A percentile compares a stretch with the other conserved stretches of the same genome.
Conservation (phyloP, 345 rosid genomes). For the Citropsis articulata region DNA sequence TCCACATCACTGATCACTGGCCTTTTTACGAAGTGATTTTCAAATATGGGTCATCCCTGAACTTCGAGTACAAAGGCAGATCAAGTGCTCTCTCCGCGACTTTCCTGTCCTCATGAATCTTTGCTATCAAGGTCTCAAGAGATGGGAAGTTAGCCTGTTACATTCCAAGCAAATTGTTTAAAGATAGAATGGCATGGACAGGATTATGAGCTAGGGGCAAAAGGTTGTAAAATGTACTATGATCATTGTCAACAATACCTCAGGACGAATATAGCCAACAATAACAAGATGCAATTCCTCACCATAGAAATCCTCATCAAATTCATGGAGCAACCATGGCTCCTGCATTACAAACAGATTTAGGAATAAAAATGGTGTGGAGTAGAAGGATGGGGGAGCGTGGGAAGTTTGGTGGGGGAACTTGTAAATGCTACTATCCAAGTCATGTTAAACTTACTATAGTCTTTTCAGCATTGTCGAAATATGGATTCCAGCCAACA, state of each 20-base stretch:
- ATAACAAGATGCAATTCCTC: slow-evolving; percentile 75
- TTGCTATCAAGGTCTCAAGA: slow-evolving; percentile 61
- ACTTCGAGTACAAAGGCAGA: slow-evolving; percentile 59
- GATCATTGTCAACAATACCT: slow-evolving; percentile 39
- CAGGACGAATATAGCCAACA: slow-evolving; percentile 87
- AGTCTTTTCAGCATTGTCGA: slow-evolving; percentile 80
- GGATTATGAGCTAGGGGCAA: not conserved
- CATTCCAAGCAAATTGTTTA: not conserved
- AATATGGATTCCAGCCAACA: slow-evolving; percentile 93
- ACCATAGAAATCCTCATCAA: slow-evolving; percentile 80
- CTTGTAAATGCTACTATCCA: not conserved
- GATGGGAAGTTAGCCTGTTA: slow-evolving; percentile 72
- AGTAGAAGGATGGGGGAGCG: no score
- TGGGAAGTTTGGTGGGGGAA: not conserved
- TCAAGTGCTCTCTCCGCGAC: slow-evolving; percentile 78
- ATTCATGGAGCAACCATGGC: slow-evolving; percentile 92
- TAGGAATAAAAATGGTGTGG: not conserved
- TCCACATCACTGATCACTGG: not conserved
- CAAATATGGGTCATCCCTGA: slow-evolving; percentile 51
- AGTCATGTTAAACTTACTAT: slow-evolving; percentile 49
- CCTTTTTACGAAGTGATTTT: not conserved
- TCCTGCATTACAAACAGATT: slow-evolving; percentile 43
- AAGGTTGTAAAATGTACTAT: not conserved
- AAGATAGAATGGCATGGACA: not conserved
- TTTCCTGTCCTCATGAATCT: slow-evolving; percentile 71